Conservation (phyloP, 257 asterid genomes). For the Przewalskia tangutica region DNA sequence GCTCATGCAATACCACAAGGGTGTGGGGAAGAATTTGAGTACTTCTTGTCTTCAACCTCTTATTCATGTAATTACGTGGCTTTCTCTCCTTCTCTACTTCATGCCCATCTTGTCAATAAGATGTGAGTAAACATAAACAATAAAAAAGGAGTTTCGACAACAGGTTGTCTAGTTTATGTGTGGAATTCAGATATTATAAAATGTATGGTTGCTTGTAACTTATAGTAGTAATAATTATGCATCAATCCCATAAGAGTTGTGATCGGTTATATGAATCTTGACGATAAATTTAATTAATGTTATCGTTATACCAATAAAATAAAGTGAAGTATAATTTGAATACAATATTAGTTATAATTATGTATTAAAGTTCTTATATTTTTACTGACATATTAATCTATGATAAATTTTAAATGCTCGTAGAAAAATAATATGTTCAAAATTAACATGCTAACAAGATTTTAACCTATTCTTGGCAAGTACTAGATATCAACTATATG, state of each 20-base stretch:
- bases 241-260: background rate
- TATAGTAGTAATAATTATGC: background rate
- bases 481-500: background rate
- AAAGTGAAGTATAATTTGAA: no score
- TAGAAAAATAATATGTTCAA: background rate
- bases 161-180: background rate
- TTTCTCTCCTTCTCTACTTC: constrained; percentile 22
- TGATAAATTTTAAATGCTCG: background rate
- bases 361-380: background rate
- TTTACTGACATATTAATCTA: no score
- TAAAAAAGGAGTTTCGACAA: background rate
- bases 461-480: background rate
- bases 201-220: background rate
- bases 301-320: background rate
- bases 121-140: background rate
- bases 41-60: constrained; percentile 3
- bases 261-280: background rate
- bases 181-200: background rate
- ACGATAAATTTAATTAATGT: background rate
- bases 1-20: background rate
- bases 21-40: background rate
- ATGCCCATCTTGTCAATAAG: background rate
- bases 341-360: background rate
- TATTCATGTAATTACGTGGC: constrained; percentile 19
- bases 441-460: background rate